Evolutionary conservation across 2,329 filamentous ascomycete species (phyloP).

Genomic region (Microdochium nivale): DNA sequence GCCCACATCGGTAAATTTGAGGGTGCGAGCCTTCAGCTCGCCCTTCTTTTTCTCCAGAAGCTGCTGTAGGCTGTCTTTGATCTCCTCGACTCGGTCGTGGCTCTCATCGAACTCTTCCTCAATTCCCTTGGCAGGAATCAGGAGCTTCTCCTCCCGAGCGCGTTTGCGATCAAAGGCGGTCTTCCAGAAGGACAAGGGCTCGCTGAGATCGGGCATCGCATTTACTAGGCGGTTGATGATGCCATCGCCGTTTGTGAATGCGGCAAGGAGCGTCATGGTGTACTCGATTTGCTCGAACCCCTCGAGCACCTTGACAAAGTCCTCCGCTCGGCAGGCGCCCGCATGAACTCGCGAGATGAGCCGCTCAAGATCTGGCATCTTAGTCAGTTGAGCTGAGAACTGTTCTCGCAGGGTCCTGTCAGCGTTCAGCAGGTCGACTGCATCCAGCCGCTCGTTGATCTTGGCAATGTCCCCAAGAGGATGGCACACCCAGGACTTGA

Average conservation of each 20-base stretch:
- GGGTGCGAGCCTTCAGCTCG: constrained; percentile 63
- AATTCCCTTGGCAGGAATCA: constrained; percentile 79
- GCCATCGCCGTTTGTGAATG: constrained; percentile 68
- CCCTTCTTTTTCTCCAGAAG: constrained; percentile 64
- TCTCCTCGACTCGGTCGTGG: constrained; percentile 63
- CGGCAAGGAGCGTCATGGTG: constrained; percentile 71
- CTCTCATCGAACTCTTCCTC: constrained; percentile 90
- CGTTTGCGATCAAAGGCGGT: constrained; percentile 79
- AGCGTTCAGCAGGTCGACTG: constrained; percentile 84
- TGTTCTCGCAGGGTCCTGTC: constrained; percentile 74
- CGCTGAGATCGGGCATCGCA: constrained; percentile 75
- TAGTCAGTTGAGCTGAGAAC: constrained; percentile 80
- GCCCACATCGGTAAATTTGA: constrained; percentile 76
- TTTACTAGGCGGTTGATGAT: constrained; percentile 76
- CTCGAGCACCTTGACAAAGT: constrained; percentile 89
- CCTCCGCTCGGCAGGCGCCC: constrained; percentile 77
- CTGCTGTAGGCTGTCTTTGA: constrained; percentile 63
- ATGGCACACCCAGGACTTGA: constrained; percentile 96
- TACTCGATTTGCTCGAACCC: constrained; percentile 98
- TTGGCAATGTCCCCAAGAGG: constrained; percentile 77
- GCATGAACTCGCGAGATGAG: constrained; percentile 93
- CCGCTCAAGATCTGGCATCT: constrained; percentile 88
- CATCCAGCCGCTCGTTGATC: constrained; percentile 87
- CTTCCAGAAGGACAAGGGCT: constrained; percentile 76
- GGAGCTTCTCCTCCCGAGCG: constrained; percentile 69